Percentiles rank a stretch among this genome's conserved stretches.
These are phyloP conservation scores for Fraxinus pennsylvanica DNA, from an alignment of 257 asterid genomes.

Conservation along the genomic window DNA sequence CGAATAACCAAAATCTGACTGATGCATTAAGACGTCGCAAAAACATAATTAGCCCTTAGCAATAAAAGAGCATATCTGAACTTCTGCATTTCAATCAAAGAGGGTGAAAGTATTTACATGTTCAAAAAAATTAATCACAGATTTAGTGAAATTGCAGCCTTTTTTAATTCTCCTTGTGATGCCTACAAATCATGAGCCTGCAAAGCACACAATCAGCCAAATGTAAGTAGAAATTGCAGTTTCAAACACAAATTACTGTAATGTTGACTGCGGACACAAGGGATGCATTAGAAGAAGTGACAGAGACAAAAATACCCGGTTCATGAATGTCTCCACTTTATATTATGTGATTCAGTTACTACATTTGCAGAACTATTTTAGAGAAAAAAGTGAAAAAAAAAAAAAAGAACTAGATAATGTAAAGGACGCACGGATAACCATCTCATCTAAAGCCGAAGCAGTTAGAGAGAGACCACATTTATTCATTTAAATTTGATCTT, in stretches of 20 bases:
- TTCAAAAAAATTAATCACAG: not conserved
- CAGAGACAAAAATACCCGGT: not conserved
- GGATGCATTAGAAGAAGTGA: not conserved
- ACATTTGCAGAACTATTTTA: not conserved
- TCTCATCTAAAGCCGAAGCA: not conserved
- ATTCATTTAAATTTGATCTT: not conserved
- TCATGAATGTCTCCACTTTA: no score
- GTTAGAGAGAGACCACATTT: not conserved
- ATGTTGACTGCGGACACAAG: not conserved
- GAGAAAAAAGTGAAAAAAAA: not conserved
- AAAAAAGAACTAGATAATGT: not conserved
- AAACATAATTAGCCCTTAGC: not conserved
- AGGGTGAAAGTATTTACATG: constrained; percentile 3
- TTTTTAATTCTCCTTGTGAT: not conserved
- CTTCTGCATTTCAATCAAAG: not conserved
- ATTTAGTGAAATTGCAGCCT: not conserved
- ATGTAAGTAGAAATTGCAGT: constrained; percentile 3
- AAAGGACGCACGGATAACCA: not conserved
- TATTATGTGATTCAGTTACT: not conserved
- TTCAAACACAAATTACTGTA: not conserved
- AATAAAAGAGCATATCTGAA: not conserved
- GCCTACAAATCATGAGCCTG: constrained; percentile 28
- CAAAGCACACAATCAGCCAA: constrained; percentile 12
- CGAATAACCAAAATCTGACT: not conserved
- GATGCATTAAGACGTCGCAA: not conserved